Percentiles rank a stretch among this genome's conserved stretches.
phyloP scores from a whole-genome alignment of 306 rosid species.

The Cicer judaicum region DNA sequence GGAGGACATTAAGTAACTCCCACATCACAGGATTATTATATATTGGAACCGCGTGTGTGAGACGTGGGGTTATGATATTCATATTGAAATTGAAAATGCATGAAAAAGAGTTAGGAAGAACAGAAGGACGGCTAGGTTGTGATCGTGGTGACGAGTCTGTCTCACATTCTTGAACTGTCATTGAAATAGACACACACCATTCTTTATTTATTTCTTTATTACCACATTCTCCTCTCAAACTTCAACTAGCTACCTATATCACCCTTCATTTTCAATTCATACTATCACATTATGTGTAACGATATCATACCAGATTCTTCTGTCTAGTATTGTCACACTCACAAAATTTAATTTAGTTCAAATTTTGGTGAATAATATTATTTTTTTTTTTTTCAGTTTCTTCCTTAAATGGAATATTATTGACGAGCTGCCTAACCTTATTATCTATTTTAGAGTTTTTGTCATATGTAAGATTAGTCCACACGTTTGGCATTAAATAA shows the following conservation, averaged over 20 bases:
- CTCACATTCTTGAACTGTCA: conserved; percentile 4
- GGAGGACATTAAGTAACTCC: background rate
- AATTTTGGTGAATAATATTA: no score
- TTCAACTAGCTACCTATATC: background rate
- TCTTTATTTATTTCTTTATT: background rate
- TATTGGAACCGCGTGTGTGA: background rate
- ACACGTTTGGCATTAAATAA: no score
- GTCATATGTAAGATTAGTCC: no score
- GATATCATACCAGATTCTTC: no score
- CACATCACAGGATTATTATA: no score
- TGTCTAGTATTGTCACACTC: no score
- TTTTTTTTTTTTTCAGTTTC: no score
- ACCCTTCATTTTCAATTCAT: background rate
- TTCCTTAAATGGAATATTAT: no score
- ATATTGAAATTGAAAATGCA: background rate
- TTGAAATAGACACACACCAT: conserved; percentile 8
- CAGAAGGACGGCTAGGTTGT: conserved; percentile 15
- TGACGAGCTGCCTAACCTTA: no score
- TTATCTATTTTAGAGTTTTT: no score
- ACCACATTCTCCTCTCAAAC: no score
- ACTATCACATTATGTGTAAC: background rate
- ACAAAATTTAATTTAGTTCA: no score
- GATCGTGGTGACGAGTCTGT: conserved; percentile 48
- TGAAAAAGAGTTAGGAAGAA: conserved; percentile 29
- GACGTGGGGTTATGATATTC: conserved; percentile 42